Conservation (phyloP, 2,329 filamentous ascomycete species). For the Exophiala oligosperma region DNA sequence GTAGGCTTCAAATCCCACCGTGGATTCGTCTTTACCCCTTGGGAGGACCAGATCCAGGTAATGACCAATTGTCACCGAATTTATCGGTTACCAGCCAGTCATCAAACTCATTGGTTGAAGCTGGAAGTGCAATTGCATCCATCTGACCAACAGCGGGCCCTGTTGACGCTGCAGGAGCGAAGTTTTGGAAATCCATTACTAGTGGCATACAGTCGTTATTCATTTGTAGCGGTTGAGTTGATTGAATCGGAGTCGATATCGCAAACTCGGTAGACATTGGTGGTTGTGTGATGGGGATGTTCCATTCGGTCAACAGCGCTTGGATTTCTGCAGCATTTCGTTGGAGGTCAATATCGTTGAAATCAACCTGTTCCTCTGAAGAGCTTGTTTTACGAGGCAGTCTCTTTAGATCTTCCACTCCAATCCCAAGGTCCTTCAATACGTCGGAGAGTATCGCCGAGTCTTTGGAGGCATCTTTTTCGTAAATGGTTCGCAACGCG, state of each 20-base stretch:
- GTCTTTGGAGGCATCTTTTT: neutral
- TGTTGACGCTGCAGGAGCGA: neutral
- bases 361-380: neutral
- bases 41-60: neutral
- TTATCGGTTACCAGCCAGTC: neutral
- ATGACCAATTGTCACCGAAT: neutral
- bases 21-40: neutral
- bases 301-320: neutral
- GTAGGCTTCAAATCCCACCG: neutral
- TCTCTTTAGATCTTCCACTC: neutral
- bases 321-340: conserved; percentile 3
- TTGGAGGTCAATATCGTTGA: neutral
- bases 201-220: no score
- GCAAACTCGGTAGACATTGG: neutral
- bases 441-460: neutral
- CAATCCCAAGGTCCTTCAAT: neutral
- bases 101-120: neutral
- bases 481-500: neutral
- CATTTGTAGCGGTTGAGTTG: neutral
- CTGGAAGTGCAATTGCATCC: neutral
- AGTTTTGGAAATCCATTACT: no score
- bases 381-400: neutral
- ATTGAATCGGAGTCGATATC: neutral
- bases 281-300: neutral
- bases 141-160: neutral